Conservation (phyloP, 805 yeast genomes). For the Metschnikowia anglica region DNA sequence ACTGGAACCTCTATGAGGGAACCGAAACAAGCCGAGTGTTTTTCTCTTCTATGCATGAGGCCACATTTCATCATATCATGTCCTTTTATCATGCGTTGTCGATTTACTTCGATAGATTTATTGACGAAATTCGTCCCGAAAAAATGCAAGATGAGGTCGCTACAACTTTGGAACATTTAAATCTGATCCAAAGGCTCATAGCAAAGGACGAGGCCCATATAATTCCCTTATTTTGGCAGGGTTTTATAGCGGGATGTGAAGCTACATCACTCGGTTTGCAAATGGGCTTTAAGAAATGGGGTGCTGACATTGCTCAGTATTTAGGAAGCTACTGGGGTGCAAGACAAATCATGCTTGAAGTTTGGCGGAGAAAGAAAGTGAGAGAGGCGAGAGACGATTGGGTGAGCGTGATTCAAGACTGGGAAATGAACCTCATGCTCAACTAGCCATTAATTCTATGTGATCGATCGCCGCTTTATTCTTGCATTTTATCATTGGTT, state of each 20-base stretch:
- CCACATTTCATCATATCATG: conserved; percentile 74
- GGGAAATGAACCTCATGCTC: conserved; percentile 84
- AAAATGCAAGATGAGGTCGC: conserved; percentile 62
- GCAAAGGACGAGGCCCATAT: conserved; percentile 56
- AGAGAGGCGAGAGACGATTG: conserved; percentile 64
- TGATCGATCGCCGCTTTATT: not conserved
- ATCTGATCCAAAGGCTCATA: conserved; percentile 58
- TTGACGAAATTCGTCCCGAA: conserved; percentile 53
- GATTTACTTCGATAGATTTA: conserved; percentile 68
- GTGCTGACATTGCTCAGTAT: conserved; percentile 54
- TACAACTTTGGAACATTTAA: conserved; percentile 60
- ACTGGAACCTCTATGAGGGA: conserved; percentile 57
- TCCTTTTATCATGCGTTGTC: conserved; percentile 73
- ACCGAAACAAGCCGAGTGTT: conserved; percentile 29
- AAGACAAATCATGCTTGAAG: conserved; percentile 79
- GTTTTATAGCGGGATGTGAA: conserved; percentile 84
- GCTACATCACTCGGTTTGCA: conserved; percentile 60
- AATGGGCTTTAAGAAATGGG: conserved; percentile 70
- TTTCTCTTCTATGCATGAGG: conserved; percentile 60
- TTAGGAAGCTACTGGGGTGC: conserved; percentile 84
- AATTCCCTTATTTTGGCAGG: conserved; percentile 85
- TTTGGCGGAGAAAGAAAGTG: conserved; percentile 71
- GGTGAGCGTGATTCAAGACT: conserved; percentile 75
- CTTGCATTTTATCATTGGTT: no score
- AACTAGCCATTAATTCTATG: conserved; percentile 27